phyloP scores from a whole-genome alignment of 2,329 filamentous ascomycete genomes.

The Aureobasidium lini region DNA sequence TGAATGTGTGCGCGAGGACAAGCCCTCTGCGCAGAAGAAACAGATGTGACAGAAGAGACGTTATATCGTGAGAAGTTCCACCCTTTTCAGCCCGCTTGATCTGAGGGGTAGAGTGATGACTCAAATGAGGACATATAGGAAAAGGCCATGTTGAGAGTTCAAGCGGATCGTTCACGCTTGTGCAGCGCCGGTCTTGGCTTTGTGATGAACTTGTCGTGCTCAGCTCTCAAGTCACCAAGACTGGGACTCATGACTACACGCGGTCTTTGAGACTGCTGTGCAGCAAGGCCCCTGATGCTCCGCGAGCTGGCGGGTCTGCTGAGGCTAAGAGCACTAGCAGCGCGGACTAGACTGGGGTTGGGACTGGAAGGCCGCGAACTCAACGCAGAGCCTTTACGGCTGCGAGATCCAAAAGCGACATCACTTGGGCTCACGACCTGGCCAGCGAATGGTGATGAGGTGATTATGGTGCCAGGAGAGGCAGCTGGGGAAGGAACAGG shows the following conservation, averaged over 20 bases:
- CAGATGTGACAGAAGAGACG: neutral
- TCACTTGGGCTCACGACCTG: constrained; percentile 44
- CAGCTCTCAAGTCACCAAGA: neutral
- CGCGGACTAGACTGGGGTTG: neutral
- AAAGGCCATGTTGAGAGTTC: neutral
- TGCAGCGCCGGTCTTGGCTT: neutral
- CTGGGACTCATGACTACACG: constrained; percentile 3
- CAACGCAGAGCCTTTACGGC: constrained; percentile 1
- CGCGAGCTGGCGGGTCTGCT: constrained; percentile 5
- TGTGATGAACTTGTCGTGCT: neutral
- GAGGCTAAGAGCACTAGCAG: neutral
- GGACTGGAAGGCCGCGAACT: constrained; percentile 1
- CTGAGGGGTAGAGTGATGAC: too few relatives aligned
- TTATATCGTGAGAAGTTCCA: neutral
- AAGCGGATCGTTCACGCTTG: constrained; percentile 8
- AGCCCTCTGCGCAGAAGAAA: neutral
- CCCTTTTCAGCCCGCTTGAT: neutral
- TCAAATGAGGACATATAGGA: neutral
- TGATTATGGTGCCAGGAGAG: constrained; percentile 63
- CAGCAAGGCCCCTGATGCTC: constrained; percentile 7
- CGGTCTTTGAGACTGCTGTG: neutral
- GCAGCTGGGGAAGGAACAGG: constrained; percentile 56
- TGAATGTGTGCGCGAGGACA: neutral
- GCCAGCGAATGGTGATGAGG: constrained; percentile 61
- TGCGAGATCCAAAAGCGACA: constrained; percentile 1